Base-by-base conservation (phyloP, 202 grass and related monocot species). In the Carex sylvatica region DNA sequence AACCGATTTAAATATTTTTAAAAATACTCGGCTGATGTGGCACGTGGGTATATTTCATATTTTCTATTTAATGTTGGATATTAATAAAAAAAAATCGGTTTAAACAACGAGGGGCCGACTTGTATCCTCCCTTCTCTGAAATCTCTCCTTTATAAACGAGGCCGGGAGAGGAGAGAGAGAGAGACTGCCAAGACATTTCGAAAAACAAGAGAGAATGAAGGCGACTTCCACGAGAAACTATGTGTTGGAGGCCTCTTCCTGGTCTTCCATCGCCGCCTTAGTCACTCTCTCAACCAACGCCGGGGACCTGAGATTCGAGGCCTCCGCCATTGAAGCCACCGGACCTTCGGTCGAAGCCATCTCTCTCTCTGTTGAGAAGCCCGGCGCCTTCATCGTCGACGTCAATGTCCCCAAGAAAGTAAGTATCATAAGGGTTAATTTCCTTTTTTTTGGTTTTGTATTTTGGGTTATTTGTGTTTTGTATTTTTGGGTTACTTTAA, bases 291-390 rank as follows among this genome's bases (percentile, higher is more conserved):
- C 88, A 42, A 28, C 86, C 84, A 14, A 15, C 42, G 91, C 82
- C 22, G 92, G 90, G 2, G 92, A 98, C 88, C 87, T 94, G 83
- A 83, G 69, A 52, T 9, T 94, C 79, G 88, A 91, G 87, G 92
- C 92, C 58, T 89, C 90, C 70, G 82, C 87, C 77, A 93, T 90
- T 51, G 90, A 98, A 23, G 87, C 92, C 79, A 84, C 88, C 58
- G 92, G 95, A 4, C 90, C 92, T 47, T 93, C 95, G 5, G 88
- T 98, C 10, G 6, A 64, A 38, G 95, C 92, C 44, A 88, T 98
- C 53, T 89, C 88, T 47, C 15, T 98, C 82, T 86, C 88, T 79
- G 53, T 98, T 52, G 88, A 98, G 90, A 98, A 98, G 84, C 95
- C 95, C 44, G 88, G 92, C 59, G 53, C 90, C 54, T 94, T 98